Evolutionary conservation across 305 asterid genomes (phyloP), one percentile per base, ranked within the genome.

Genomic region (Lippia alba): DNA sequence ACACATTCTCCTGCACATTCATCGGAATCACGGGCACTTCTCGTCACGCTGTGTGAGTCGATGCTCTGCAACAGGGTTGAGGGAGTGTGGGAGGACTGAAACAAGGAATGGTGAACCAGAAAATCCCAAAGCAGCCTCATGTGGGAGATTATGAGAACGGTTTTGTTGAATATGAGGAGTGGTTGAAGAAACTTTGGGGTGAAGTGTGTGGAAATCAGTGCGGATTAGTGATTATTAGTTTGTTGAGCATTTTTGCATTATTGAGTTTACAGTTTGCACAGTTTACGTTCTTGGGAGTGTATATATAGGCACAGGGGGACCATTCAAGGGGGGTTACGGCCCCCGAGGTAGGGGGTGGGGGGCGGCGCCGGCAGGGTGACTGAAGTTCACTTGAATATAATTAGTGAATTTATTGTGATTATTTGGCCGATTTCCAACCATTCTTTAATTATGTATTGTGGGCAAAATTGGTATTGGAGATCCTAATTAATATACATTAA

Each of bases 1-100:
- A 75, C 19, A 7, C 84, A 80, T 33, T 76, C 81, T n/a, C n/a
- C 74, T 0, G 78, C 19, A 7, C 84, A 80, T 33, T 76, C 81
- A 0, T 39, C 8, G 7, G 67, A 30, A 12, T 18, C 34, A 1
- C 14, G 14, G 7, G 6, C 56, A 12, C 49, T 51, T 56, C 17
- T 45, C 34, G 49, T 64, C 24, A 9, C 49, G 14, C 34, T 62
- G 64, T 63, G 69, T 18, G 65, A n/a, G 44, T 63, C 73, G 14
- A 60, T 6, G 34, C 12, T 39, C 46, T 33, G 70, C 40, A n/a
- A 16, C 6, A 40, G 7, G 39, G 36, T 3, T 12, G 74, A 8
- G 1, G 30, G 30, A 32, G 11, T 2, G 56, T 10, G 41, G 5
- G 67, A n/a, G 0, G 61, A 36, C n/a, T 36, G 70, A 33, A 56